Evolutionary conservation across 2,329 filamentous ascomycete genomes (phyloP).

Genomic region (Paraphoma chrysanthemicola): DNA sequence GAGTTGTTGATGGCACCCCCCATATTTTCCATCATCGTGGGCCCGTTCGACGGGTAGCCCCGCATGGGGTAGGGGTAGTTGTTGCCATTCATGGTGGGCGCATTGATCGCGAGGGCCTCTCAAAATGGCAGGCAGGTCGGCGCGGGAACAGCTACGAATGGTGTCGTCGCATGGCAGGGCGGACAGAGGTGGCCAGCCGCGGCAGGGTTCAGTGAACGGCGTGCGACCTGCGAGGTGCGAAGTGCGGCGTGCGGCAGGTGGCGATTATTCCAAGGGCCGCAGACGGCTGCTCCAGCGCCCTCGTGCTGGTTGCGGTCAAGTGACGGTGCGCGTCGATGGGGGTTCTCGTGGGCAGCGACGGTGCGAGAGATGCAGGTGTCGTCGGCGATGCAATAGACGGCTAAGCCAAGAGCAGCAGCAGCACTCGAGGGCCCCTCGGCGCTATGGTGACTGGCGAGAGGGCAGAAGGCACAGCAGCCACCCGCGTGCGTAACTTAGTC

Average conservation of each 20-base stretch:
- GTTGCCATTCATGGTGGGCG: slow-evolving; percentile 49
- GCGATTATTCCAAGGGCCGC: not conserved
- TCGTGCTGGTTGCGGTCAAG: not conserved
- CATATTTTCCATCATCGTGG: slow-evolving; percentile 40
- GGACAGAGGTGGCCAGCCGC: not conserved
- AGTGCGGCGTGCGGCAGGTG: not conserved
- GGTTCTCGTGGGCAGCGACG: not conserved
- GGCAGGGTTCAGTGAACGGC: not conserved
- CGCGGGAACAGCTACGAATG: not conserved
- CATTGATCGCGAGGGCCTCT: not conserved
- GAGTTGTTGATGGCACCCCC: slow-evolving; percentile 26
- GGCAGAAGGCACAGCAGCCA: not conserved
- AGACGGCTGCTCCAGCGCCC: not conserved
- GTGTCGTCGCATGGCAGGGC: not conserved
- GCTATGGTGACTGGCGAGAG: not conserved
- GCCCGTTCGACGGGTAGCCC: slow-evolving; percentile 33
- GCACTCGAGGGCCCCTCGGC: not conserved
- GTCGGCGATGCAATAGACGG: not conserved
- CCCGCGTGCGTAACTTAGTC: not conserved
- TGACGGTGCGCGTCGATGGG: not conserved
- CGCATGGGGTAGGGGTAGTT: slow-evolving; percentile 46
- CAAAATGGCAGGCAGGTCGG: not conserved
- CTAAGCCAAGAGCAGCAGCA: not conserved
- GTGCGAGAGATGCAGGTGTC: not conserved
- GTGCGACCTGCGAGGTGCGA: too few species aligned